Percentiles rank a stretch among this genome's conserved stretches.
phyloP scores from a whole-genome alignment of 2,329 filamentous ascomycete species.

The Aschersonia sp. region DNA sequence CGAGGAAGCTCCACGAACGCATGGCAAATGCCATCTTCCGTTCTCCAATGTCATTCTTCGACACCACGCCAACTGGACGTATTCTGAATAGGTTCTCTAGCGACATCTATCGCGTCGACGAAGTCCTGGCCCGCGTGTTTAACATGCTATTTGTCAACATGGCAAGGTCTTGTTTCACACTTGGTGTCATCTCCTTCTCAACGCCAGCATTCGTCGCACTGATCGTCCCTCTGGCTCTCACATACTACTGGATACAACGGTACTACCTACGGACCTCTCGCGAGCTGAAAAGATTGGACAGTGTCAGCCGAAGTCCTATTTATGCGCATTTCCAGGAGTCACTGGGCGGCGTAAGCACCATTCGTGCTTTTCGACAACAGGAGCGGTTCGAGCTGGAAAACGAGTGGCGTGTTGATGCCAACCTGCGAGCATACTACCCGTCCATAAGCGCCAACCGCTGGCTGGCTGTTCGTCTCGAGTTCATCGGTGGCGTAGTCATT shows the following conservation, averaged over 20 bases:
- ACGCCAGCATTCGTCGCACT: conserved; percentile 70
- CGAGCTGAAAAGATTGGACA: conserved; percentile 91
- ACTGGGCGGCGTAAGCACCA: conserved; percentile 83
- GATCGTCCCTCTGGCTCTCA: conserved; percentile 63
- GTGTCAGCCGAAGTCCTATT: conserved; percentile 87
- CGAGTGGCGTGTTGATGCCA: conserved; percentile 93
- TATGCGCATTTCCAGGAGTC: conserved; percentile 98
- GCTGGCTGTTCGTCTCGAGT: conserved; percentile 88
- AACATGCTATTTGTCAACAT: conserved; percentile 85
- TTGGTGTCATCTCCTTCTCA: conserved; percentile 68
- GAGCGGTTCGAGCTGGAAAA: conserved; percentile 82
- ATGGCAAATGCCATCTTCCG: conserved; percentile 98
- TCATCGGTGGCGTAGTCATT: conserved; percentile 90
- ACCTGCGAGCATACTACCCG: conserved; percentile 86
- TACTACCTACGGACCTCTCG: conserved; percentile 95
- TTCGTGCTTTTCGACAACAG: conserved; percentile 86
- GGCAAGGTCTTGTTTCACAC: conserved; percentile 64
- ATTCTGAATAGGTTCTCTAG: conserved; percentile 93
- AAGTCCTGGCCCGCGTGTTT: conserved; percentile 90
- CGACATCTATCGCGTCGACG: conserved; percentile 72
- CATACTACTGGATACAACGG: conserved; percentile 88
- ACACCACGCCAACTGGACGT: conserved; percentile 89
- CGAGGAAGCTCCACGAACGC: conserved; percentile 86
- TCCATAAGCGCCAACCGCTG: conserved; percentile 90
- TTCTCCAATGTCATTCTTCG: conserved; percentile 97